Conservation (phyloP, 495 filamentous ascomycete genomes). For the Staphylotrichum tortipilum region DNA sequence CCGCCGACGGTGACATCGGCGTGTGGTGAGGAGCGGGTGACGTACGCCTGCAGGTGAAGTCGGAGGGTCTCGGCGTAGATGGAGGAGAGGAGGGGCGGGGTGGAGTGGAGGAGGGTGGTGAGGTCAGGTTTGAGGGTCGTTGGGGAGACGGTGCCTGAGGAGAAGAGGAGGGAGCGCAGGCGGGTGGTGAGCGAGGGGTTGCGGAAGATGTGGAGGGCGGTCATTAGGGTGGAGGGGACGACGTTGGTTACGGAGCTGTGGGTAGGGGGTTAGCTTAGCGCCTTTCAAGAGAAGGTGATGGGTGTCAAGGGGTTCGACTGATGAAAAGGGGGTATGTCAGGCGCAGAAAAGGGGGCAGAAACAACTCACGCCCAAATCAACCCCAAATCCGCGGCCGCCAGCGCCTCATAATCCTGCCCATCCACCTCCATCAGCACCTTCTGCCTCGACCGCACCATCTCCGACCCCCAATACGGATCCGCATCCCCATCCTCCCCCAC, state of each 20-base stretch:
- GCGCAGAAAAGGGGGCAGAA: neutral
- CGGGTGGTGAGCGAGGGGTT: constrained; percentile 7
- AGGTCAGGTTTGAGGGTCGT: constrained; percentile 4
- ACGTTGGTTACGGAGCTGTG: constrained; percentile 8
- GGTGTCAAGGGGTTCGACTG: no score
- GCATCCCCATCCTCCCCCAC: constrained; percentile 1
- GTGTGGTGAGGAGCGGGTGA: constrained; percentile 8
- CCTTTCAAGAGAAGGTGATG: no score
- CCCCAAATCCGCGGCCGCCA: constrained; percentile 11
- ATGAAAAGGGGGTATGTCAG: no score
- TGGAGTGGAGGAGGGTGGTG: constrained; percentile 4
- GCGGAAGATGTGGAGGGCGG: constrained; percentile 8
- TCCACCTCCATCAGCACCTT: neutral
- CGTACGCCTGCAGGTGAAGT: constrained; percentile 17
- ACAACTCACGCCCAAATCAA: constrained; percentile 7
- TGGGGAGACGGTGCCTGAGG: neutral
- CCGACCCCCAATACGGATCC: constrained; percentile 9
- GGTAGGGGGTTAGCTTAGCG: neutral
- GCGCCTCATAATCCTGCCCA: constrained; percentile 10
- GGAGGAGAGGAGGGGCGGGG: constrained; percentile 22
- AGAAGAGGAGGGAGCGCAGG: constrained; percentile 2
- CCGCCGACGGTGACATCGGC: constrained; percentile 12
- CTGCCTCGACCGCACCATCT: constrained; percentile 2
- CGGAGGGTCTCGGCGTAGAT: constrained; percentile 27
- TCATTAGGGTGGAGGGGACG: constrained; percentile 4